Base-by-base conservation (phyloP, 2,329 filamentous ascomycete species). In the Akanthomyces uredinophilus region DNA sequence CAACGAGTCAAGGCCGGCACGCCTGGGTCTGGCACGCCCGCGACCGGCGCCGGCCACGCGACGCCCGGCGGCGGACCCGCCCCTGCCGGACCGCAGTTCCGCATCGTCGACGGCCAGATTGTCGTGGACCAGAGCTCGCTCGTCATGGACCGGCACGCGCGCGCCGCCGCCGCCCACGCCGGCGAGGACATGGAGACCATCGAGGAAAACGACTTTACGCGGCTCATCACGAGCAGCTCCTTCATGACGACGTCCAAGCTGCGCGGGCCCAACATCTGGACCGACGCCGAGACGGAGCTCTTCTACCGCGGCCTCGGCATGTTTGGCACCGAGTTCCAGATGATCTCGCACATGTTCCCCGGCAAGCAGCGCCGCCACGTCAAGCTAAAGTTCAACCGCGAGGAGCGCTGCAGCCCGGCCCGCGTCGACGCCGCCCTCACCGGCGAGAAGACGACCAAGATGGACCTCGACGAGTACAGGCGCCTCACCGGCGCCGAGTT, bases 291-390 rank as follows among this genome's bases (percentile, higher is more conserved):
- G 64, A 94, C 89, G 4, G 87, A 90, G 61, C 79, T 84, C 50
- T 95, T 95, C 75, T 95, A 92, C 77, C 83, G 87, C 32, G 87
- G 86, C 1, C 79, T 96, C 2, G 77, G 81, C 62, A 89, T 88
- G 81, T 93, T 92, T 70, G 91, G 91, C 61, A 94, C 90, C 1
- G 90, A 94, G 71, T 96, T 95, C 70, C 83, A 88, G 71, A 90
- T 91, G 75, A 92, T 96, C 68, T 83, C 84, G 63, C 84, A 85
- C 68, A 86, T 92, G 82, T 93, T 96, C 69, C 84, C 86, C 1
- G 83, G 84, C 65, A 87, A 88, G 69, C 89, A 84, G 64, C 83
- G 91, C 20, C 83, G 87, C 37, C 86, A 90, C 72, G 83, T 95
- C 75, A 94, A 94, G 77, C 82, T 88, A 66, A 95, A 95, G 72